phyloP scores from a whole-genome alignment of 139 green algal genomes.

The Yamagishiella unicocca region DNA sequence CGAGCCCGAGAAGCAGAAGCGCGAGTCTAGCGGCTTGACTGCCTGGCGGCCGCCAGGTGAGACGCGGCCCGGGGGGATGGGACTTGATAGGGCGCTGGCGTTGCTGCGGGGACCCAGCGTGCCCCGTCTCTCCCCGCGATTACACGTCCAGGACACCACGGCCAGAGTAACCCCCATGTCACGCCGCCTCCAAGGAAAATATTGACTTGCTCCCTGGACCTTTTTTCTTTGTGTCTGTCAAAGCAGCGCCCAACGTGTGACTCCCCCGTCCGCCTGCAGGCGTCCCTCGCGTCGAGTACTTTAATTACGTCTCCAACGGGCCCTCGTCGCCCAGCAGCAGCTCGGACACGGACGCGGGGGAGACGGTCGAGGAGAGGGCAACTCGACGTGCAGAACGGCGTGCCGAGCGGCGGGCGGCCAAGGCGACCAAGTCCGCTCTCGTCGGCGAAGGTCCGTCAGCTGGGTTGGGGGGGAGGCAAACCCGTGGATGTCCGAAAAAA shows the following conservation, averaged over 20 bases:
- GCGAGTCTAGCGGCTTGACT: background rate
- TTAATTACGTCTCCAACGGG: background rate
- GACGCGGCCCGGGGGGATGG: background rate
- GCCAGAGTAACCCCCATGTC: too few species aligned
- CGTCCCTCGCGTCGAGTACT: slow-evolving; percentile 6
- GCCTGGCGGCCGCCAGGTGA: background rate
- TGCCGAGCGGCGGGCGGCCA: background rate
- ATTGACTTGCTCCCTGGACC: too few species aligned
- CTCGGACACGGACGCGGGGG: background rate
- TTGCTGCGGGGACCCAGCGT: background rate
- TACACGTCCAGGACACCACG: too few species aligned
- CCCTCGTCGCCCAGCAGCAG: background rate
- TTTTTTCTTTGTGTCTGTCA: too few species aligned
- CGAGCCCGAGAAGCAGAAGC: background rate
- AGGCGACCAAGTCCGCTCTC: too few species aligned
- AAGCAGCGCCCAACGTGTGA: too few species aligned
- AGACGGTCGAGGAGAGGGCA: slow-evolving; percentile 9
- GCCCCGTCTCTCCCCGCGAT: background rate
- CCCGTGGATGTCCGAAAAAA: background rate
- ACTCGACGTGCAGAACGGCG: background rate
- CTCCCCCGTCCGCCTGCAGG: background rate
- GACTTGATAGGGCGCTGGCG: background rate
- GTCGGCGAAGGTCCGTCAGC: background rate
- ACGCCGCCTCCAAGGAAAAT: too few species aligned
- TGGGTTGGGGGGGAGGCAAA: background rate